These are phyloP conservation scores for Diplodia intermedia DNA, from an alignment of 2,329 filamentous ascomycete genomes.

Conservation along the genomic window DNA sequence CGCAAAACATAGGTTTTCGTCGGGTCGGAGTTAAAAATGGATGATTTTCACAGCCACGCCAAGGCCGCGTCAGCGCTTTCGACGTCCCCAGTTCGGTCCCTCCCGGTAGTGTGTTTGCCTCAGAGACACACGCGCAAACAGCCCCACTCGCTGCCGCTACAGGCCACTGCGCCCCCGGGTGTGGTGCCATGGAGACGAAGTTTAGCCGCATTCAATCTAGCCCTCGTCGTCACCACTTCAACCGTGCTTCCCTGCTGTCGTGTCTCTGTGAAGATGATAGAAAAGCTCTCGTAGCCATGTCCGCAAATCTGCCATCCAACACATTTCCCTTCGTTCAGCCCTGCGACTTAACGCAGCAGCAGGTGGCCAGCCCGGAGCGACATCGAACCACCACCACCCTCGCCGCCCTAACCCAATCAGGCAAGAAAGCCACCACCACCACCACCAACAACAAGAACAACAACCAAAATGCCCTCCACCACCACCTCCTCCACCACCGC, in stretches of 20 bases:
- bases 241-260: slow-evolving; percentile 4
- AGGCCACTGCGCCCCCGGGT: neutral
- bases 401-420: neutral
- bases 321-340: neutral
- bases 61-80: slow-evolving; percentile 27
- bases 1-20: neutral
- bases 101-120: neutral
- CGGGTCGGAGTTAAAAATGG: neutral
- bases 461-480: neutral
- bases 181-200: neutral
- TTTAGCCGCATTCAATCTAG: slow-evolving; percentile 9
- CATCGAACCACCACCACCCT: neutral
- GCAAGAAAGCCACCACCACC: neutral
- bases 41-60: slow-evolving; percentile 18
- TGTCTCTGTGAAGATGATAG: neutral
- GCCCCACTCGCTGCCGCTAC: slow-evolving; percentile 3
- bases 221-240: slow-evolving; percentile 10
- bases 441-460: neutral
- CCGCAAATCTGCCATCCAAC: neutral
- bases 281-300: neutral
- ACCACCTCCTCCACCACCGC: neutral
- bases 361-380: neutral
- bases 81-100: slow-evolving; percentile 12
- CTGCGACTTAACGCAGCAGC: neutral
- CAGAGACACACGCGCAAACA: neutral